These are phyloP conservation scores for Paramecium octaurelia DNA, from an alignment of 73 alveolate species.

Conservation along the genomic window DNA sequence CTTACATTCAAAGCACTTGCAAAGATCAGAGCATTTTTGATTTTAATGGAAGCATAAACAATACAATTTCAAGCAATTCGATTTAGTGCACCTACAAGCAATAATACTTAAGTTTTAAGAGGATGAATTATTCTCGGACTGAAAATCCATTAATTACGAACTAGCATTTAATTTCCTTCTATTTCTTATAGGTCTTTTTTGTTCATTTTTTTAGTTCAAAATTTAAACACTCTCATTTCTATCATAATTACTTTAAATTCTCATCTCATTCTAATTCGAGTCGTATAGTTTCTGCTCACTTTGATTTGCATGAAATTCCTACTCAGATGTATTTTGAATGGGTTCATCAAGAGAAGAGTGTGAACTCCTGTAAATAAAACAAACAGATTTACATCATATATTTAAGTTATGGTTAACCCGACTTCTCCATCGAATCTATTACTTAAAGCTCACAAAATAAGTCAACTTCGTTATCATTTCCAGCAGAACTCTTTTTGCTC, in stretches of 20 bases:
- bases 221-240: neutral
- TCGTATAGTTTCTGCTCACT: neutral
- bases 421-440: neutral
- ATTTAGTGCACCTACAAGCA: neutral
- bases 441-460: neutral
- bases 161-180: neutral
- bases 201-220: neutral
- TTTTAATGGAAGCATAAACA: neutral
- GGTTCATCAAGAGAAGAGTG: neutral
- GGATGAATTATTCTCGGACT: neutral
- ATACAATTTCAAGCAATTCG: neutral
- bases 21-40: neutral
- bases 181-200: neutral
- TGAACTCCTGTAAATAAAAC: neutral
- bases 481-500: neutral
- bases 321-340: neutral
- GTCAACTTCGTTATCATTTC: neutral
- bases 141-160: neutral
- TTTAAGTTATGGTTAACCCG: neutral
- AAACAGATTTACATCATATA: neutral
- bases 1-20: neutral
- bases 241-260: neutral
- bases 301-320: neutral
- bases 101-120: neutral
- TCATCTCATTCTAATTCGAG: neutral